Conservation (phyloP, 2,329 filamentous ascomycete species). For the Sordariomycetes sp. region DNA sequence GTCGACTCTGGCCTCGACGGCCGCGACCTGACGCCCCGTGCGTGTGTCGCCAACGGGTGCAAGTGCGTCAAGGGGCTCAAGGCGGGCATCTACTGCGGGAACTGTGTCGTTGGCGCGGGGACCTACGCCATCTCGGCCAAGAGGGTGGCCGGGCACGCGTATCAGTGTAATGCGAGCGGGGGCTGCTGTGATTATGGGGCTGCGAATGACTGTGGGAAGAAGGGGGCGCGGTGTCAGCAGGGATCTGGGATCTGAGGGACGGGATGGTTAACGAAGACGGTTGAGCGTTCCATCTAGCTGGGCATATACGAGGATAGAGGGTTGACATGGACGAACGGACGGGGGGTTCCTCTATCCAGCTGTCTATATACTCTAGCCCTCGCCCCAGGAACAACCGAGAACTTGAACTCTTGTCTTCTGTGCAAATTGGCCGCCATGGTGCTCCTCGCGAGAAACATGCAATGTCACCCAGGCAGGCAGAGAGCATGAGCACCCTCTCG, state of each 20-base stretch:
- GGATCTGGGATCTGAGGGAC: not conserved
- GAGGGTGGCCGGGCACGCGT: constrained; percentile 9
- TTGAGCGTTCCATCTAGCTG: too few relatives aligned
- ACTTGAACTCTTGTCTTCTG: too few relatives aligned
- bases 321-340: too few relatives aligned
- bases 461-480: too few relatives aligned
- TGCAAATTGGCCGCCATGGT: too few relatives aligned
- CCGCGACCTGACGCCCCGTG: constrained; percentile 3
- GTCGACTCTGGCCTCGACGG: not conserved
- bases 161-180: constrained; percentile 10
- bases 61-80: constrained; percentile 5
- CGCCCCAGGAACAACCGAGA: too few relatives aligned
- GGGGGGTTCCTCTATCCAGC: too few relatives aligned
- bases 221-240: constrained; percentile 4
- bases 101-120: constrained; percentile 9
- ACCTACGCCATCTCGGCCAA: constrained; percentile 11
- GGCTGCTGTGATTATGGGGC: constrained; percentile 11
- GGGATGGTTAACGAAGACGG: too few relatives aligned
- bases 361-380: too few relatives aligned
- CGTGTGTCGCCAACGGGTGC: constrained; percentile 3
- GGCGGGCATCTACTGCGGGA: constrained; percentile 6
- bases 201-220: constrained; percentile 9
- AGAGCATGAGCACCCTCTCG: too few relatives aligned
- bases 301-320: too few relatives aligned
- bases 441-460: too few relatives aligned